phyloP scores from a whole-genome alignment of 2,329 filamentous ascomycete genomes.

The Cladosporium halotolerans region DNA sequence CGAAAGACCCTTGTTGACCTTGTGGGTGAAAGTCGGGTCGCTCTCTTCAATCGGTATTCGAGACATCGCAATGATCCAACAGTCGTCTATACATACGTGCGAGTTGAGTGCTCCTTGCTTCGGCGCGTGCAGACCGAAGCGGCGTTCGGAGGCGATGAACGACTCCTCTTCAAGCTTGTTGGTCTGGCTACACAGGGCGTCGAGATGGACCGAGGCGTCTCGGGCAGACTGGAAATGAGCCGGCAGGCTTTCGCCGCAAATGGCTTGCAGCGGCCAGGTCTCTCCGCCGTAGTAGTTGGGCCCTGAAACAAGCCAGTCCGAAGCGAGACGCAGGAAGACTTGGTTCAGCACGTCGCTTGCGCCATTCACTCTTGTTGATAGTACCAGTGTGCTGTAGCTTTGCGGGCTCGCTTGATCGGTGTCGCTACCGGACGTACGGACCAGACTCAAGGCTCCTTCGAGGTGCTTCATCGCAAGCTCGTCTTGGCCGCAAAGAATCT shows the following conservation, averaged over 20 bases:
- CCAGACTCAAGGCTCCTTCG: neutral
- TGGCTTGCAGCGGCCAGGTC: conserved; percentile 4
- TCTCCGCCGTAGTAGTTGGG: conserved; percentile 5
- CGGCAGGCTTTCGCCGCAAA: conserved; percentile 3
- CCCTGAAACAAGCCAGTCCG: conserved; percentile 5
- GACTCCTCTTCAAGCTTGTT: neutral
- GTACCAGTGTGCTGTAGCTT: neutral
- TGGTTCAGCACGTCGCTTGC: conserved; percentile 7
- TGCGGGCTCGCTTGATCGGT: neutral
- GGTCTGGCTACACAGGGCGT: conserved; percentile 1
- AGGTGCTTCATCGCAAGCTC: conserved; percentile 11
- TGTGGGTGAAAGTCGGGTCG: neutral
- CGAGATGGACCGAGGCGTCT: conserved; percentile 5
- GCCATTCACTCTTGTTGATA: neutral
- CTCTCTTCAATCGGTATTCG: neutral
- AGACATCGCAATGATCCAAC: neutral
- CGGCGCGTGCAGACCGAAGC: too few relatives aligned
- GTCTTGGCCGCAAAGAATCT: conserved; percentile 11
- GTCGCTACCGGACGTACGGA: neutral
- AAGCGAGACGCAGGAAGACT: conserved; percentile 12
- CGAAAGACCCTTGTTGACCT: neutral
- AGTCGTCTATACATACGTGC: neutral
- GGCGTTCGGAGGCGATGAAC: too few relatives aligned
- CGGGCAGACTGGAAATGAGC: conserved; percentile 1
- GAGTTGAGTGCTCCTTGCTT: neutral